Conservation (phyloP, 352 stramenopile genomes). For the Phytophthora boehmeriae region DNA sequence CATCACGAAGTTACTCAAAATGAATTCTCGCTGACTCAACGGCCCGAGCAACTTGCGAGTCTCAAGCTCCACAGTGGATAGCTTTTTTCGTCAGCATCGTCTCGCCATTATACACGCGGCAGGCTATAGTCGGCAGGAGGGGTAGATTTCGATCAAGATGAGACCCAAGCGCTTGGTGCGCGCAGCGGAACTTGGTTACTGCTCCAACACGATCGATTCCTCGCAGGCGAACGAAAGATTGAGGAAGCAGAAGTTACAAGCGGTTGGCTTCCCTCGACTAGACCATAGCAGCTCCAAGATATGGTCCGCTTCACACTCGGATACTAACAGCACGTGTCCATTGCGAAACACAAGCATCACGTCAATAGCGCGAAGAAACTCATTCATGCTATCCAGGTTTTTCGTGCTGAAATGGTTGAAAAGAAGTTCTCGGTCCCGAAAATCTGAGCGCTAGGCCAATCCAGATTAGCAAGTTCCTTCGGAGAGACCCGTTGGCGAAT, state of each 20-base stretch:
- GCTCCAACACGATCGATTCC: slow-evolving; percentile 10
- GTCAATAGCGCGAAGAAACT: slow-evolving; percentile 43
- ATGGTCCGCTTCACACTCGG: slow-evolving; percentile 44
- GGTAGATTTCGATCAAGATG: slow-evolving; percentile 5
- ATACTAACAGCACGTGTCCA: slow-evolving; percentile 41
- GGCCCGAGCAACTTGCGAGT: slow-evolving; percentile 26
- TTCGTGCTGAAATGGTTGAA: slow-evolving; percentile 11
- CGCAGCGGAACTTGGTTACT: slow-evolving; percentile 6
- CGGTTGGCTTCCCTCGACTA: background rate
- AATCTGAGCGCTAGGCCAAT: slow-evolving; percentile 31
- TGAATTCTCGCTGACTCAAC: slow-evolving; percentile 22
- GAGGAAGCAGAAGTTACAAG: slow-evolving; percentile 29
- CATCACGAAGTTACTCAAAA: slow-evolving; percentile 35
- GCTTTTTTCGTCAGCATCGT: slow-evolving; percentile 30
- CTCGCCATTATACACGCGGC: slow-evolving; percentile 44
- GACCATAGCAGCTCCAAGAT: slow-evolving; percentile 44
- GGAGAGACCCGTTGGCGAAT: slow-evolving; percentile 16
- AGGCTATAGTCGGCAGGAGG: slow-evolving; percentile 15
- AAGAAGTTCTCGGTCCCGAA: slow-evolving; percentile 61
- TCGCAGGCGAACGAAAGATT: slow-evolving; percentile 34
- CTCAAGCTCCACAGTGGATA: slow-evolving; percentile 9
- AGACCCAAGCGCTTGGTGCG: slow-evolving; percentile 10
- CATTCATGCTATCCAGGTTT: slow-evolving; percentile 9
- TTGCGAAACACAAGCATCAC: slow-evolving; percentile 49
- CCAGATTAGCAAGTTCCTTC: slow-evolving; percentile 21